A percentile compares a stretch with the other conserved stretches of the same genome.
Evolutionary conservation across 2,329 filamentous ascomycete genomes (phyloP).

Genomic region (Pyricularia pennisetigena): DNA sequence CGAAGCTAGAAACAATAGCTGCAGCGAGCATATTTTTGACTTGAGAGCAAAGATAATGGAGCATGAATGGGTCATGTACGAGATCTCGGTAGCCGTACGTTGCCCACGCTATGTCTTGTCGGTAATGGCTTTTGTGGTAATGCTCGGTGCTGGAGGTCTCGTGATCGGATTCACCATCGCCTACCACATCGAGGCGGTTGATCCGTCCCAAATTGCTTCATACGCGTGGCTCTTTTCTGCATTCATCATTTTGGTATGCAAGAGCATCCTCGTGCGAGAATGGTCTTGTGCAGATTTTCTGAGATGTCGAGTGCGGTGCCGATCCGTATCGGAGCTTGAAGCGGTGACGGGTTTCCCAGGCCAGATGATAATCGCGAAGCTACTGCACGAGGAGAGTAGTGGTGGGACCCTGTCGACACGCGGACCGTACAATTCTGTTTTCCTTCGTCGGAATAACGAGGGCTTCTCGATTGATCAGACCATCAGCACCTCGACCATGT

Average conservation of each 20-base stretch:
- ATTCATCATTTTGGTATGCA: slow-evolving; percentile 17
- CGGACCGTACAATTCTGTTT: slow-evolving; percentile 16
- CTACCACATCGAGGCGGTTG: slow-evolving; percentile 17
- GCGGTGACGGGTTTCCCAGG: slow-evolving; percentile 13
- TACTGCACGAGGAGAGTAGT: slow-evolving; percentile 14
- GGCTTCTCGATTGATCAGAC: slow-evolving; percentile 17
- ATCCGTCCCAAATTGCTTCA: slow-evolving; percentile 20
- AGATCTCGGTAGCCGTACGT: slow-evolving; percentile 4
- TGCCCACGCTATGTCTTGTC: slow-evolving; percentile 5
- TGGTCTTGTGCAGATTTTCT: slow-evolving; percentile 22
- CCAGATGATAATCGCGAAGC: slow-evolving; percentile 16
- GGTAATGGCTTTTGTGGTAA: not conserved
- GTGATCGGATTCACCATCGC: slow-evolving; percentile 16
- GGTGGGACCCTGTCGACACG: slow-evolving; percentile 10
- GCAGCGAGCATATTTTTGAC: not conserved
- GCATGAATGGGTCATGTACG: slow-evolving; percentile 11
- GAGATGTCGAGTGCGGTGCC: slow-evolving; percentile 14
- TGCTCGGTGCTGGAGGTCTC: slow-evolving; percentile 15
- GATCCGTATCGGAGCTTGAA: slow-evolving; percentile 15
- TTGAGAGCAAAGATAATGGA: slow-evolving; percentile 37
- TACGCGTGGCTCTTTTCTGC: slow-evolving; percentile 17
- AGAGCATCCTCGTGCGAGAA: slow-evolving; percentile 13
- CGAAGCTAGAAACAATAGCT: not conserved
- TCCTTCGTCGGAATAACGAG: slow-evolving; percentile 5
- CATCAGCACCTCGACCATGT: slow-evolving; percentile 4